Evolutionary conservation across 2,329 filamentous ascomycete species (phyloP).

Genomic region (Xylaria sp.): DNA sequence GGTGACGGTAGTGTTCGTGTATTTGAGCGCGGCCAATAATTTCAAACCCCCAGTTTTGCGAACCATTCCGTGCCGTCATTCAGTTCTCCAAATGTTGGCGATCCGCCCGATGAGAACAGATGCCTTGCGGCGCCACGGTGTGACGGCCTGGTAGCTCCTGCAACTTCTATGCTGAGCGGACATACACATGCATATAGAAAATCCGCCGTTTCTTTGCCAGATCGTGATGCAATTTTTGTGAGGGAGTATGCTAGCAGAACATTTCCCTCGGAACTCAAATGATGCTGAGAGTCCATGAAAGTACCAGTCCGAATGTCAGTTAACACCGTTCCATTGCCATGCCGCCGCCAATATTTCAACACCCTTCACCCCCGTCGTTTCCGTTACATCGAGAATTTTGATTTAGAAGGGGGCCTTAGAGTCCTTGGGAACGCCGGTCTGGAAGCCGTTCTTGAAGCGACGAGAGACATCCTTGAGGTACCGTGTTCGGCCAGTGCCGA

Average conservation of each 20-base stretch:
- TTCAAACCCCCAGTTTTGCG: constrained; percentile 15
- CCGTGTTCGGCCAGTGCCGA: constrained; percentile 93
- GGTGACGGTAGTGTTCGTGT: constrained; percentile 81
- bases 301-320: constrained; percentile 44
- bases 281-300: constrained; percentile 39
- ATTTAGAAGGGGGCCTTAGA: constrained; percentile 59
- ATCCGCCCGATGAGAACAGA: background rate
- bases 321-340: constrained; percentile 45
- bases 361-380: constrained; percentile 45
- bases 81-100: constrained; percentile 6
- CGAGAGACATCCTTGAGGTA: constrained; percentile 92
- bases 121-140: constrained; percentile 17
- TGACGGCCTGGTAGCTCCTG: background rate
- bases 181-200: constrained; percentile 27
- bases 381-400: constrained; percentile 26
- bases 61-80: constrained; percentile 13
- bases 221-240: constrained; percentile 42
- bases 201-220: constrained; percentile 34
- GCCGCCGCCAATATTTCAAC: constrained; percentile 40
- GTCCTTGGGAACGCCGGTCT: constrained; percentile 81
- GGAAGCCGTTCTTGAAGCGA: constrained; percentile 98
- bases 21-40: constrained; percentile 78
- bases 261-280: constrained; percentile 37
- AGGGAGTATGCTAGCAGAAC: constrained; percentile 41
- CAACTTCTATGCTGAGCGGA: constrained; percentile 9